phyloP scores from a whole-genome alignment of 352 stramenopile genomes.

The Pythium pyrilobum region DNA sequence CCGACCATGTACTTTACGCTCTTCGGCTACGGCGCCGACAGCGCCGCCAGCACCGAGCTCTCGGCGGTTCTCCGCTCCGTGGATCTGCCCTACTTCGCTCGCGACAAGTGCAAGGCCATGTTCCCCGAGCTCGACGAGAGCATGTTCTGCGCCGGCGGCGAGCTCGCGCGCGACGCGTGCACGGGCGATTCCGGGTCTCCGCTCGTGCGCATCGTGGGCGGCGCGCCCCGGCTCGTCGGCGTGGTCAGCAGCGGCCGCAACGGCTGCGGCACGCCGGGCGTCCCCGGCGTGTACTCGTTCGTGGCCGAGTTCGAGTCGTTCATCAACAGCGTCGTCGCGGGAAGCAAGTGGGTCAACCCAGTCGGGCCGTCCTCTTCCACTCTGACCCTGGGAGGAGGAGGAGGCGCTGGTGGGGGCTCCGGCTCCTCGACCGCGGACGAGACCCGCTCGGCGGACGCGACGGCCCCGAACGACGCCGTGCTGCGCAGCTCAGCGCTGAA shows the following conservation, averaged over 20 bases:
- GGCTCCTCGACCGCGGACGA: neutral
- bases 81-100: conserved; percentile 23
- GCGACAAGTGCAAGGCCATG: conserved; percentile 18
- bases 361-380: neutral
- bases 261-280: conserved; percentile 28
- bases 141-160: conserved; percentile 37
- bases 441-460: neutral
- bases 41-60: conserved; percentile 13
- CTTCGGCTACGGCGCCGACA: conserved; percentile 31
- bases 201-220: conserved; percentile 19
- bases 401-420: neutral
- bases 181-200: conserved; percentile 38
- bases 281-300: conserved; percentile 29
- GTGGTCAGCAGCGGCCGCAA: conserved; percentile 36
- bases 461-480: neutral
- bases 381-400: neutral
- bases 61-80: conserved; percentile 26
- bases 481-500: conserved; percentile 6
- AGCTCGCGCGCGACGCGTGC: conserved; percentile 30
- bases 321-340: conserved; percentile 23
- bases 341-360: conserved; percentile 24
- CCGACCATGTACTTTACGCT: conserved; percentile 24
- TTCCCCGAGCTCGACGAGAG: conserved; percentile 32
- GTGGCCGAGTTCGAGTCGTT: conserved; percentile 24
- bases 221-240: conserved; percentile 24